Percentiles rank a stretch among this genome's conserved stretches.
Evolutionary conservation across 305 asterid species (phyloP).

Genomic region (Striga hermonthica): DNA sequence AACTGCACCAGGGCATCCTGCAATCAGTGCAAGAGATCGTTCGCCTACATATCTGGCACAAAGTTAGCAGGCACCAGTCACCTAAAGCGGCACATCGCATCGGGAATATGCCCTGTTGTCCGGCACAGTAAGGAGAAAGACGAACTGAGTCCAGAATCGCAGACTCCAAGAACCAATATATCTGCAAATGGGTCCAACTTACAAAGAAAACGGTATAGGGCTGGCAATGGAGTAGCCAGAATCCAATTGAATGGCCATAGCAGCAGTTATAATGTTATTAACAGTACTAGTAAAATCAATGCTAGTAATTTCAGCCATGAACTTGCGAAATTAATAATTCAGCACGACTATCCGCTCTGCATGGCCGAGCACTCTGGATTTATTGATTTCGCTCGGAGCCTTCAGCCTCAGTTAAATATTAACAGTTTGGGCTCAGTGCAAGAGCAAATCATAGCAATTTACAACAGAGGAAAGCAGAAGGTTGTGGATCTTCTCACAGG

Average conservation of each 20-base stretch:
- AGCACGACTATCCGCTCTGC: conserved; percentile 74
- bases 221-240: conserved; percentile 40
- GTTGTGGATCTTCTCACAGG: conserved; percentile 49
- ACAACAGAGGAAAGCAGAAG: conserved; percentile 59
- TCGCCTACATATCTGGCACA: conserved; percentile 74
- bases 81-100: conserved; percentile 71
- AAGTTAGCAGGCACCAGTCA: conserved; percentile 92
- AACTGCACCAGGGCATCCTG: conserved; percentile 63
- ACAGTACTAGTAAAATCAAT: background rate
- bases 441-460: conserved; percentile 54
- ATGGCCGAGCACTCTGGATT: conserved; percentile 72
- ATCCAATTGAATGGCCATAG: conserved; percentile 38
- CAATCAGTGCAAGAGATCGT: conserved; percentile 75
- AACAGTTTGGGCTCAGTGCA: conserved; percentile 39
- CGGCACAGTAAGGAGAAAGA: conserved; percentile 40
- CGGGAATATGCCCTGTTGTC: conserved; percentile 71
- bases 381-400: conserved; percentile 45
- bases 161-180: conserved; percentile 37
- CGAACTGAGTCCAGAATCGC: conserved; percentile 32
- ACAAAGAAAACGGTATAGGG: conserved; percentile 60
- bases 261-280: no score
- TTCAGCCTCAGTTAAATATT: conserved; percentile 61
- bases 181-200: conserved; percentile 47
- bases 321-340: conserved; percentile 76
- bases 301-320: conserved; percentile 36